Evolutionary conservation across 768 basidiomycete genomes (phyloP), one percentile per base, ranked within the genome.

Genomic region (Podaxis sp.): DNA sequence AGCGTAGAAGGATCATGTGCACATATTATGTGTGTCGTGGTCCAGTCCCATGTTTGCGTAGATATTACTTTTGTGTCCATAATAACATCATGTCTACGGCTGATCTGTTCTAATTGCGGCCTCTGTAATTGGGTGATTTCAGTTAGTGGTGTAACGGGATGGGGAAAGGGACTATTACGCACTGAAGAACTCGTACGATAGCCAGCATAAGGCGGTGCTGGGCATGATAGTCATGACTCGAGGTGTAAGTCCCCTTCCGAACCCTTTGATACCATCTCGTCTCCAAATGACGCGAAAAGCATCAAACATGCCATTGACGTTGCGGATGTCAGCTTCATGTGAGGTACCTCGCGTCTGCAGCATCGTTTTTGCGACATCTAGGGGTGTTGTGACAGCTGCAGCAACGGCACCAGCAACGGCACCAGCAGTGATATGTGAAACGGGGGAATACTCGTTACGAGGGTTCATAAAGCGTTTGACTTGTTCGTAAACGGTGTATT

Each of bases 151-250:
- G 68, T 62, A 9, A 28, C 52, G 47, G 36, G 13, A 11, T 46
- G 55, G 37, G 56, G 63, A 27, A 59, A 40, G 21, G 57, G 36
- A 35, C 23, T 13, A 51, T 55, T 54, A 87, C 95, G 77, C 72
- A 96, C 95, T 97, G 83, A 97, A 97, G 77, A 96, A 97, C 74
- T 98, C 95, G 69, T 98, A 95, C 56, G 94, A 95, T 71, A 95
- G 78, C 97, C 96, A 99, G 74, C 92, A 96, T 52, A 99, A 79
- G 9, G 97, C 97, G 56, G 96, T 97, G 70, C 92, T 95, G 5
- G 97, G 97, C 87, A 98, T 92, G 68, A 91, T 92, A 25, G 95
- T 96, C 73, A 98, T 76, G 55, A 99, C 87, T 50, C 97, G 84
- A 5, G 97, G 97, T 56, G 93, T 82, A 67, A 98, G 76, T 25